These are phyloP conservation scores for Alternaria longipes DNA, from an alignment of 2,329 filamentous ascomycete genomes.

Conservation along the genomic window DNA sequence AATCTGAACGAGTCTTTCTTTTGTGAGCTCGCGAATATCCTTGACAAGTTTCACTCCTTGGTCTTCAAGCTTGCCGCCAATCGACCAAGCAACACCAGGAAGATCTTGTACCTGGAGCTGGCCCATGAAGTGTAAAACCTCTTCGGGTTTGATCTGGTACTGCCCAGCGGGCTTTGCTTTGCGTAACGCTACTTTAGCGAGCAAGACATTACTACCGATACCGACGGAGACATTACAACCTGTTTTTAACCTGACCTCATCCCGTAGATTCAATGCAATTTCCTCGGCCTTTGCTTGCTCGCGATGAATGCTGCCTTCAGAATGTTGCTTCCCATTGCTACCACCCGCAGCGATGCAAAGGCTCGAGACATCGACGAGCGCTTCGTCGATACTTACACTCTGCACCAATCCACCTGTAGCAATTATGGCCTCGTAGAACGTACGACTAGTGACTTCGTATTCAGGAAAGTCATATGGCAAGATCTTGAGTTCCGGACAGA, in stretches of 20 bases:
- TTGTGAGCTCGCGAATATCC: slow-evolving; percentile 79
- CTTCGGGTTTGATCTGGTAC: slow-evolving; percentile 83
- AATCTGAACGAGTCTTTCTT: slow-evolving; percentile 75
- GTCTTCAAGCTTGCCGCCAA: slow-evolving; percentile 86
- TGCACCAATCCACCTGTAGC: slow-evolving; percentile 84
- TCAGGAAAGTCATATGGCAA: slow-evolving; percentile 95
- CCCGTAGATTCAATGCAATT: slow-evolving; percentile 73
- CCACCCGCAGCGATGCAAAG: slow-evolving; percentile 72
- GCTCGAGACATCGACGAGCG: slow-evolving; percentile 81
- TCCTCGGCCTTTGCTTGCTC: slow-evolving; percentile 82
- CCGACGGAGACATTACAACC: slow-evolving; percentile 91
- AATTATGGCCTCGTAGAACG: slow-evolving; percentile 87
- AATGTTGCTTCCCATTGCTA: slow-evolving; percentile 70
- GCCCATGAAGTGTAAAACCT: slow-evolving; percentile 78
- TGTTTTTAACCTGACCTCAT: slow-evolving; percentile 76
- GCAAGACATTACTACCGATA: slow-evolving; percentile 87
- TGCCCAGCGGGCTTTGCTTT: slow-evolving; percentile 96
- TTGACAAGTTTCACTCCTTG: slow-evolving; percentile 83
- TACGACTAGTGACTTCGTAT: slow-evolving; percentile 88
- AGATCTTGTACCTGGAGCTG: slow-evolving; percentile 80
- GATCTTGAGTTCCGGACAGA: slow-evolving; percentile 86
- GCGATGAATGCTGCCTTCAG: slow-evolving; percentile 74
- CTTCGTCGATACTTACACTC: slow-evolving; percentile 97
- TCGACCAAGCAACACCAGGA: slow-evolving; percentile 91
- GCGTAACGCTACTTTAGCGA: slow-evolving; percentile 88